Evolutionary conservation across 2,329 filamentous ascomycete genomes (phyloP).

Genomic region (Colletotrichum sp.): DNA sequence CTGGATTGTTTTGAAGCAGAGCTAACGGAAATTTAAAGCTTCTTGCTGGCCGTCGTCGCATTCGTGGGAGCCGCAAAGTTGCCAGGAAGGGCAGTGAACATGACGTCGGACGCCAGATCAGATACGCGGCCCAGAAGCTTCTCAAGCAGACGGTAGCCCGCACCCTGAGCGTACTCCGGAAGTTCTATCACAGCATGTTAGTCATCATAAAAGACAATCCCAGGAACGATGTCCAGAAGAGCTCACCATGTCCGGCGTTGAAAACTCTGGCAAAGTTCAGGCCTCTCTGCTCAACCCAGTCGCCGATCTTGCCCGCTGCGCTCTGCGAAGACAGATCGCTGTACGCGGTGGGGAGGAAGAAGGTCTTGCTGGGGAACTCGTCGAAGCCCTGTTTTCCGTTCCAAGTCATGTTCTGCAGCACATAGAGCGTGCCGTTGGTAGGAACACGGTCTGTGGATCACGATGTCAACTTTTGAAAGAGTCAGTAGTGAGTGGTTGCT

Average conservation of each 20-base stretch:
- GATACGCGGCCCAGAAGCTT: not conserved
- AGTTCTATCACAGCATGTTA: not conserved
- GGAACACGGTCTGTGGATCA: slow-evolving; percentile 54
- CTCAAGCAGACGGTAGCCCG: not conserved
- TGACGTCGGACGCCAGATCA: not conserved
- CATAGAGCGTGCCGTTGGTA: slow-evolving; percentile 71
- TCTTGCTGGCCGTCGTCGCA: not conserved
- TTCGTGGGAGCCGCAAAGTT: not conserved
- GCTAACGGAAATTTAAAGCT: not conserved
- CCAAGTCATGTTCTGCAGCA: slow-evolving; percentile 85
- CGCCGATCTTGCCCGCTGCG: not conserved
- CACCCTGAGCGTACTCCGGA: not conserved
- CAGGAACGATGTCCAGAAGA: not conserved
- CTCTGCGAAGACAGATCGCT: slow-evolving; percentile 8
- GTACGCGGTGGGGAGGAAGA: slow-evolving; percentile 63
- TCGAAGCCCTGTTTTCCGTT: slow-evolving; percentile 75
- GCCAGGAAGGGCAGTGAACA: slow-evolving; percentile 1
- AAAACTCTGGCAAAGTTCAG: slow-evolving; percentile 1
- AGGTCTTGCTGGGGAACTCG: slow-evolving; percentile 60
- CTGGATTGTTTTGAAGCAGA: not conserved
- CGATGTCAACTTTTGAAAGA: not conserved
- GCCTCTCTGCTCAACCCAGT: slow-evolving; percentile 5
- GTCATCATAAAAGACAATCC: not conserved
- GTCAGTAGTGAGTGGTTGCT: not conserved
- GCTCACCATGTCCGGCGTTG: not conserved